Conservation (phyloP, 768 basidiomycete species). For the Mycena rebaudengoi region DNA sequence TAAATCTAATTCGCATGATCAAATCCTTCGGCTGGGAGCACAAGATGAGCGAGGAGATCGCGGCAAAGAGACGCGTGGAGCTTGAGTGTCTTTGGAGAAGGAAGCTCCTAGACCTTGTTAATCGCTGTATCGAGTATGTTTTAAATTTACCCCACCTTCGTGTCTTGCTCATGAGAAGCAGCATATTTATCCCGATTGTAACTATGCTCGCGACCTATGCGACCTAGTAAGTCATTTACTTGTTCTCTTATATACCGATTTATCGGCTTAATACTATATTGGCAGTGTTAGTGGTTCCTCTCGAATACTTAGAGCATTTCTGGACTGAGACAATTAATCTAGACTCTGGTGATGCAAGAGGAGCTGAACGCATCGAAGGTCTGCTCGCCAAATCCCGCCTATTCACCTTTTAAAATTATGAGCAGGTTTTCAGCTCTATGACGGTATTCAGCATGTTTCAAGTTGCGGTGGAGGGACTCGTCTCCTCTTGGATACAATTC, state of each 20-base stretch:
- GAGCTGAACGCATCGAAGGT: constrained; percentile 48
- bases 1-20: constrained; percentile 57
- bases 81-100: constrained; percentile 31
- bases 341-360: constrained; percentile 50
- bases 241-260: not conserved
- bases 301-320: not conserved
- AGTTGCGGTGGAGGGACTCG: constrained; percentile 52
- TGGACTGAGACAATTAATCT: not conserved
- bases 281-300: not conserved
- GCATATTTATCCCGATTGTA: constrained; percentile 65
- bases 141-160: not conserved
- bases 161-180: constrained; percentile 30
- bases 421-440: constrained; percentile 55
- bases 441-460: constrained; percentile 70
- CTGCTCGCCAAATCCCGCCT: not conserved
- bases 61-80: constrained; percentile 59
- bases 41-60: constrained; percentile 50
- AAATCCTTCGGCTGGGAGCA: constrained; percentile 65
- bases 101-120: constrained; percentile 40
- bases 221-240: constrained; percentile 55
- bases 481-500: constrained; percentile 34
- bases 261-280: not conserved
- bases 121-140: constrained; percentile 53
- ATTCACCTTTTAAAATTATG: not conserved
- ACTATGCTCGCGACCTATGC: constrained; percentile 73